phyloP scores from a whole-genome alignment of 192 early-diverging fungal species.

The Coemansia sp. region DNA sequence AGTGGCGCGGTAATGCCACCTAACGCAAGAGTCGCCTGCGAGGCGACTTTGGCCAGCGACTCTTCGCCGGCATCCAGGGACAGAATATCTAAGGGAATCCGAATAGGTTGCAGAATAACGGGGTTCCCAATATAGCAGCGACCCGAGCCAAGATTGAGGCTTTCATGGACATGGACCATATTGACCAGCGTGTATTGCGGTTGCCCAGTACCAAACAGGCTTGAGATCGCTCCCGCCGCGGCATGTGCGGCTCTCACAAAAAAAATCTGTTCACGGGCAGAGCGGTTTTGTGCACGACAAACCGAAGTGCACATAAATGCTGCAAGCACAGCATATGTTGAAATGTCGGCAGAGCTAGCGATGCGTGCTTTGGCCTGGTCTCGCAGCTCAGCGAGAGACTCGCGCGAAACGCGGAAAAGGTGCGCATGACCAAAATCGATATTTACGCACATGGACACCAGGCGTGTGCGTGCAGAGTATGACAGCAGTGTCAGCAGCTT shows the following conservation, averaged over 20 bases:
- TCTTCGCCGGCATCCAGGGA: not conserved
- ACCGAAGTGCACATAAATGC: conserved; percentile 19
- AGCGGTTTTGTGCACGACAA: conserved; percentile 4
- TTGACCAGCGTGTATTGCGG: conserved; percentile 10
- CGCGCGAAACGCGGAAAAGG: conserved; percentile 25
- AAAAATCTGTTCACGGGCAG: not conserved
- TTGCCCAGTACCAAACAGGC: not conserved
- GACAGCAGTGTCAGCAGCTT: conserved; percentile 10
- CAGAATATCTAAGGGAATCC: not conserved
- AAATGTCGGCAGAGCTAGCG: not conserved
- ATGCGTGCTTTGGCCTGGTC: not conserved
- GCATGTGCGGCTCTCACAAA: not conserved
- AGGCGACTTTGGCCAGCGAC: not conserved
- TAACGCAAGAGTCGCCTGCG: not conserved
- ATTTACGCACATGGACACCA: conserved; percentile 3
- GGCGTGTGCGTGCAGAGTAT: conserved; percentile 8
- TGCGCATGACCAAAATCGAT: conserved; percentile 10
- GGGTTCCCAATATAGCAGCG: conserved; percentile 31
- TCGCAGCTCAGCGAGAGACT: conserved; percentile 7
- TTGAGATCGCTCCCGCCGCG: not conserved
- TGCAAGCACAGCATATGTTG: conserved; percentile 22
- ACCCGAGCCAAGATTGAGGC: not conserved
- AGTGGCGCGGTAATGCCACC: not conserved
- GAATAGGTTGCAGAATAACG: conserved; percentile 8
- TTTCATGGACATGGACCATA: conserved; percentile 14